Evolutionary conservation across 768 basidiomycete species (phyloP).

Genomic region (Suillus bovinus): DNA sequence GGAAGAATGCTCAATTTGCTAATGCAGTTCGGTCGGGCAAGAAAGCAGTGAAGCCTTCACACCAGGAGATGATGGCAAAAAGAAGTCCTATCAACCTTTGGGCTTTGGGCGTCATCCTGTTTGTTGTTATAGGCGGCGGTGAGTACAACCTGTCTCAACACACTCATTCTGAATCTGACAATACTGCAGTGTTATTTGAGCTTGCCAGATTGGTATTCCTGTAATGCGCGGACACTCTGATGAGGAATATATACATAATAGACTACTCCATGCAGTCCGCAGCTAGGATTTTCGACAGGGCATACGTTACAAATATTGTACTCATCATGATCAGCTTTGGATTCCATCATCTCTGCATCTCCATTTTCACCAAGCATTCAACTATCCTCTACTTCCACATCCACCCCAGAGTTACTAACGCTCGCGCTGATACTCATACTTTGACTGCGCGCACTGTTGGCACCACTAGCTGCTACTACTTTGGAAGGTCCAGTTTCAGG

Average conservation of each 20-base stretch:
- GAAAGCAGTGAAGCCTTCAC: constrained; percentile 70
- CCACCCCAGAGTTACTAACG: constrained; percentile 51
- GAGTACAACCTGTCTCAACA: constrained; percentile 26
- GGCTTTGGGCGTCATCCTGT: constrained; percentile 72
- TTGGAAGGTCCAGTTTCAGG: constrained; percentile 28
- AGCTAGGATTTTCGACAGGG: background rate
- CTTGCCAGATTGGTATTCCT: constrained; percentile 66
- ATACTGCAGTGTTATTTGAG: constrained; percentile 68
- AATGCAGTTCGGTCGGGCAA: constrained; percentile 72
- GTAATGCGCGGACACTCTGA: constrained; percentile 30
- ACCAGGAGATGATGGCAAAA: constrained; percentile 69
- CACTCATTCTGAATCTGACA: constrained; percentile 9
- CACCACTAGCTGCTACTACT: constrained; percentile 27
- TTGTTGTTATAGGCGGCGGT: constrained; percentile 84
- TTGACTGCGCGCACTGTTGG: constrained; percentile 49
- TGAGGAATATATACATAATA: background rate
- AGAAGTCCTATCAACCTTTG: constrained; percentile 74
- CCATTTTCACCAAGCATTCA: constrained; percentile 17
- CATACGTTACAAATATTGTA: constrained; percentile 4
- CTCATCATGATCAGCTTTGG: constrained; percentile 12
- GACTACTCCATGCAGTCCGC: background rate
- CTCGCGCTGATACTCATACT: constrained; percentile 63
- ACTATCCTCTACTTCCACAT: constrained; percentile 36
- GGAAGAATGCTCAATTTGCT: constrained; percentile 80
- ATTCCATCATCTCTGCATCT: constrained; percentile 4